phyloP scores from a whole-genome alignment of 306 rosid genomes.

The Echinosophora koreensis region DNA sequence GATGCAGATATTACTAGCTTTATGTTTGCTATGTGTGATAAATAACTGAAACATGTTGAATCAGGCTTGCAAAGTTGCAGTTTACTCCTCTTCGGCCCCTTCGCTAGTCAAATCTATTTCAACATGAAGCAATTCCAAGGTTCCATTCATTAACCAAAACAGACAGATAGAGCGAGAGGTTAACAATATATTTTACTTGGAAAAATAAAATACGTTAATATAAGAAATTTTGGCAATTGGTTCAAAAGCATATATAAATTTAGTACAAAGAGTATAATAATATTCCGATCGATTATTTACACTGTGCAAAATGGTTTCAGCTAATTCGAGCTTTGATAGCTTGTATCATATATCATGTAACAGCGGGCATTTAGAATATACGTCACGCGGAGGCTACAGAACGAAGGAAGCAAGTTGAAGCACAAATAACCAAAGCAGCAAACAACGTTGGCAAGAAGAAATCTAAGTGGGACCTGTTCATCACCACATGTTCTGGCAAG shows the following conservation, averaged over 20 bases:
- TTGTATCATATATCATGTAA: neutral
- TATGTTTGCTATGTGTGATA: too few relatives aligned
- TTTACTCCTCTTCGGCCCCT: too few relatives aligned
- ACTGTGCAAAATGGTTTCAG: neutral
- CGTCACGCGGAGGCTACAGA: conserved; percentile 44
- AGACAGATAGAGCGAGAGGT: too few relatives aligned
- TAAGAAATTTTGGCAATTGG: too few relatives aligned
- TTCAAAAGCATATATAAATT: neutral
- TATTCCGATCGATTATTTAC: neutral
- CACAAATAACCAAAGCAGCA: conserved; percentile 68
- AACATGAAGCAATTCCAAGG: neutral
- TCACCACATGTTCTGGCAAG: conserved; percentile 64
- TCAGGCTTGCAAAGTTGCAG: too few relatives aligned
- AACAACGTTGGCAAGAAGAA: conserved; percentile 78
- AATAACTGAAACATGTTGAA: too few relatives aligned
- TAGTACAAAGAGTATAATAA: neutral
- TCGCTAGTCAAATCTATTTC: neutral
- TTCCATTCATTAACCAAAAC: too few relatives aligned
- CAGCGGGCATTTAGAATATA: neutral
- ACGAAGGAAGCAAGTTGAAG: conserved; percentile 68
- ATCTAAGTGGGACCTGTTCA: conserved; percentile 58
- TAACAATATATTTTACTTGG: too few relatives aligned
- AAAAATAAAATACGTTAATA: too few relatives aligned
- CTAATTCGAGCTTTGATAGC: neutral
- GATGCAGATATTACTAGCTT: too few relatives aligned